phyloP scores from a whole-genome alignment of 306 rosid genomes.

The Cucurbita moschata region DNA sequence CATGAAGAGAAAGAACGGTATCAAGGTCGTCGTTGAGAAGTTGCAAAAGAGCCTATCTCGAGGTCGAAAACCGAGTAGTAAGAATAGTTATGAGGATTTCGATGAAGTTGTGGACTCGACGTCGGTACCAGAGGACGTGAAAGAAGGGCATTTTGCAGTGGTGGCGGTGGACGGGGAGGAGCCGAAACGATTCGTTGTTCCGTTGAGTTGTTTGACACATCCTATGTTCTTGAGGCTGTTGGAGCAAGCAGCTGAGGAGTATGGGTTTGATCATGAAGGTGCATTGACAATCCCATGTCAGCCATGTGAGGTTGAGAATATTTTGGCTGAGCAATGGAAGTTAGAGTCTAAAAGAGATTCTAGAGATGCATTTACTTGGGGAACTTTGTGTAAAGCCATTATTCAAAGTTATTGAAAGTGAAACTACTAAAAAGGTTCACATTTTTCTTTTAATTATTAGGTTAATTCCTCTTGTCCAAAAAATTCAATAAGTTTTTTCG shows the following conservation, averaged over 20 bases:
- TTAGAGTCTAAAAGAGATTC: background rate
- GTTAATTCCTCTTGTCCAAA: background rate
- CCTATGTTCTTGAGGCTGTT: conserved; percentile 47
- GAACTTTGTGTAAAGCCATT: conserved; percentile 17
- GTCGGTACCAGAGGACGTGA: conserved; percentile 57
- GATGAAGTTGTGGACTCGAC: background rate
- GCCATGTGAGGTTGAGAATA: conserved; percentile 47
- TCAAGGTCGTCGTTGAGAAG: conserved; percentile 40
- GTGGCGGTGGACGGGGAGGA: conserved; percentile 36
- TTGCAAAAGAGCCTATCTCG: conserved; percentile 39
- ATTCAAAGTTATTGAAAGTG: conserved; percentile 18
- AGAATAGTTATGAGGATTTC: background rate
- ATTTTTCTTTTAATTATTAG: background rate
- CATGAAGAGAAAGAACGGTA: conserved; percentile 31
- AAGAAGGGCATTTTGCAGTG: conserved; percentile 82
- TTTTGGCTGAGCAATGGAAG: conserved; percentile 30
- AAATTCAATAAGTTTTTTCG: background rate
- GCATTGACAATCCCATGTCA: conserved; percentile 57
- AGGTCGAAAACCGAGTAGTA: conserved; percentile 8
- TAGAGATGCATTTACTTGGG: conserved; percentile 7
- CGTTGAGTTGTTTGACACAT: conserved; percentile 43
- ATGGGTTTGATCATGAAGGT: conserved; percentile 66
- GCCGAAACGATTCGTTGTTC: conserved; percentile 50
- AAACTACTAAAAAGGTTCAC: background rate
- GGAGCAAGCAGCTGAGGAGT: conserved; percentile 70